Evolutionary conservation across 345 rosid genomes (phyloP), one percentile per base, ranked within the genome.

Genomic region (Moricandia arvensis): DNA sequence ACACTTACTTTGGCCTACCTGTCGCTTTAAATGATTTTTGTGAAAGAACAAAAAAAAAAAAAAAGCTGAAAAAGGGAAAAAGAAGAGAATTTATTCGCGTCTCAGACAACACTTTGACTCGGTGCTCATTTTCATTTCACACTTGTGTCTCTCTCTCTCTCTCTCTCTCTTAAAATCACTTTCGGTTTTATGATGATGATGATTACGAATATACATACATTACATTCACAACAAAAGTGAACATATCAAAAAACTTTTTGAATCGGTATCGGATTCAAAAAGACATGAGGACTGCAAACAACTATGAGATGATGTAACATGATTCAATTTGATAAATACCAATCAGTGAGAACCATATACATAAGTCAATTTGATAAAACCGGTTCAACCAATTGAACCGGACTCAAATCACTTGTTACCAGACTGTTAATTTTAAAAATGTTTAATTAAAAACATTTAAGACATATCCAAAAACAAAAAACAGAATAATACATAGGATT

Each of bases 1-100:
- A 8, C 45, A 30, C 27, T 73, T 49, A 47, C 30, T 66, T 47
- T 66, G 34, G 53, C 53, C 53, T 45, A 45, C 53, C 53, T 65
- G 33, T 71, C 66, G 68, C 69, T 71, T 72, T 79, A 51, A 45
- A 51, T 62, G 65, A 41, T 76, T 55, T 38, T 55, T 34, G 16
- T 38, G 24, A 12, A 8, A 59, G 18, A 29, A 29, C 5, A 5
- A 45, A 7, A 18, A 5, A 7, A 4, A 17, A 3, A 21, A 30
- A 77, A 55, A 77, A 66, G 76, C 73, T 66, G 81, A 72, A 78
- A 45, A 77, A 77, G 4, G 37, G 34, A 8, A 21, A 66, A 71
- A 10, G 4, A 35, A 66, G n/a, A n/a, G 73, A 78, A 78, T 78
- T 78, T 51, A 78, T 78, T 78, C 81, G 49, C 35, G 30, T 72